These are phyloP conservation scores for Ilyonectria robusta DNA, from an alignment of 2,329 filamentous ascomycete genomes.

Conservation along the genomic window DNA sequence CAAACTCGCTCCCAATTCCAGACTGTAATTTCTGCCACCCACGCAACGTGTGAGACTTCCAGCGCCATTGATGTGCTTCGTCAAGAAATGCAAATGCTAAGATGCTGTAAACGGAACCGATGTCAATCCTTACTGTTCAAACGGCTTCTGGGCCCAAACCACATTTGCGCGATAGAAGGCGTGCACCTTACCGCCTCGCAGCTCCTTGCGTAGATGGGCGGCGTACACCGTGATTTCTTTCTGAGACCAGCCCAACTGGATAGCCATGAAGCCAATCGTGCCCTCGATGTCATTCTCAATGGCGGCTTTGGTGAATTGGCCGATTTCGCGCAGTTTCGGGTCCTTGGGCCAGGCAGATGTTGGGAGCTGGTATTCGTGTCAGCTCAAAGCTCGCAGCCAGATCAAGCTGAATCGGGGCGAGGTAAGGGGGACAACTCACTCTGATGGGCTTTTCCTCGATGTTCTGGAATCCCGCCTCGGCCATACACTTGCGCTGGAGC, in stretches of 20 bases:
- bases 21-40: neutral
- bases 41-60: neutral
- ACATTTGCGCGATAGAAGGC: neutral
- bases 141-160: neutral
- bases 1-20: neutral
- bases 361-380: neutral
- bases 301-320: neutral
- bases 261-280: neutral
- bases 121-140: neutral
- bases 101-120: too few relatives aligned
- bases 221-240: neutral
- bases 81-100: too few relatives aligned
- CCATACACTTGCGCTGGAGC: slow-evolving; percentile 16
- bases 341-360: neutral
- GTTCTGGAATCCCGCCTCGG: slow-evolving; percentile 13
- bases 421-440: neutral
- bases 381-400: neutral
- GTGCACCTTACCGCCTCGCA: neutral
- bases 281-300: neutral
- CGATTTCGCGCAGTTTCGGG: neutral
- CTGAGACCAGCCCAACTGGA: neutral
- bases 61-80: too few relatives aligned
- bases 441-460: slow-evolving; percentile 4
- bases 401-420: neutral
- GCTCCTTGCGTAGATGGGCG: neutral